Evolutionary conservation across 2,329 filamentous ascomycete genomes (phyloP), one percentile per base, ranked within the genome.

Genomic region (Podosphaera xanthii): DNA sequence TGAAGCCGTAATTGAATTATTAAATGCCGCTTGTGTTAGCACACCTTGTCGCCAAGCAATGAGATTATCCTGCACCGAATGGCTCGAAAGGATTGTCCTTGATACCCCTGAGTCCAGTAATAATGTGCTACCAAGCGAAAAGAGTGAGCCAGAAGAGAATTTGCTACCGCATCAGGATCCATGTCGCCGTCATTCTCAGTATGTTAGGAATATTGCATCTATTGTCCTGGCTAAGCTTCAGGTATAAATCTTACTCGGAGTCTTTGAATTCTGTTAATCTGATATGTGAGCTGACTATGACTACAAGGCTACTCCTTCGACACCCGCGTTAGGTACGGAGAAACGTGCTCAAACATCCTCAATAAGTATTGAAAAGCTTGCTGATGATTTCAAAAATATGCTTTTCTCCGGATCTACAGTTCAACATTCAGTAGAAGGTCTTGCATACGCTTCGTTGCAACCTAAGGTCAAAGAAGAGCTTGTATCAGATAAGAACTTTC

Each of bases 1-100:
- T 71, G 84, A 86, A 60, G 86, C 89, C 2, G 85, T 88, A 55
- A 72, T 98, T 64, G 87, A 96, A 67, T 81, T 98, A 72, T 77
- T 98, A 60, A 95, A 90, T 71, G 88, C 87, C 10, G 90, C 91
- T 5, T 96, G 89, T 71, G 86, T 95, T 71, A 86, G 94, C 68
- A 77, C 81, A 54, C 74, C 80, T 6, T 97, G 90, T 67, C 81
- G 92, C 31, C 86, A 90, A 64, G 85, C 86, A 7, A 86, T 97
- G 61, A 79, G 82, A 64, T 89, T 89, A 69, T 83, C 94, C 68
- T 95, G 91, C 70, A 76, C 80, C 38, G 82, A 87, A 59, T 97
- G 91, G 88, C 76, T 98, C 42, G 85, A 90, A 67, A 84, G 91
- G 65, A 80, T 94, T 58, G 80, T 94, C 59, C 83, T 83, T 63